A percentile compares a stretch with the other conserved stretches of the same genome.
Conservation (phyloP, 805 yeast species). For the Metschnikowia continentalis region DNA sequence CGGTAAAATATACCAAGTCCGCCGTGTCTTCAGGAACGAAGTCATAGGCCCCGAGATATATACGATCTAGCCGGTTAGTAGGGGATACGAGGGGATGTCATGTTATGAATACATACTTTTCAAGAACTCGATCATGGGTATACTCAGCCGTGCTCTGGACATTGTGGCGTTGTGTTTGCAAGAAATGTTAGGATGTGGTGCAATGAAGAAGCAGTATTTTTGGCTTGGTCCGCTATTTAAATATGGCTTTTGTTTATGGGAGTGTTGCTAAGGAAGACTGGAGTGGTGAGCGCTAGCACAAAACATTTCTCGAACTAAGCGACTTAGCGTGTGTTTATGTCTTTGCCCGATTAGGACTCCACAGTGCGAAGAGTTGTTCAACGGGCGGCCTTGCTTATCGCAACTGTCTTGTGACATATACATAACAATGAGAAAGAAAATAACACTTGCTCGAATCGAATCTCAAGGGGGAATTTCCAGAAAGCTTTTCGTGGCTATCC, state of each 20-base stretch:
- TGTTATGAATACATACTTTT: slow-evolving; percentile 31
- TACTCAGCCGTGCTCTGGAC: slow-evolving; percentile 13
- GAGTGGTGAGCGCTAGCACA: slow-evolving; percentile 5
- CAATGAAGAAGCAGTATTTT: not conserved
- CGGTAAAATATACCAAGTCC: slow-evolving; percentile 78
- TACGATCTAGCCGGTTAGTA: slow-evolving; percentile 48
- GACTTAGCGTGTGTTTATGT: slow-evolving; percentile 5
- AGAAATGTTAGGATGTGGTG: not conserved
- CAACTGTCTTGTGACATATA: not conserved
- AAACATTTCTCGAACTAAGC: slow-evolving; percentile 2
- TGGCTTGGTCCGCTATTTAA: not conserved
- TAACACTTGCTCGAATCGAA: not conserved
- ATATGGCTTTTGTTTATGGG: not conserved
- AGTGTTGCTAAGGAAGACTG: not conserved
- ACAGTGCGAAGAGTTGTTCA: not conserved
- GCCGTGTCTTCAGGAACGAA: slow-evolving; percentile 70
- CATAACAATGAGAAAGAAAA: not conserved
- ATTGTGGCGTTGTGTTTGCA: not conserved
- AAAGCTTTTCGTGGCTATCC: no score
- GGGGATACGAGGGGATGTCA: not conserved
- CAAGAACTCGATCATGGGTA: slow-evolving; percentile 42
- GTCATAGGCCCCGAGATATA: slow-evolving; percentile 89
- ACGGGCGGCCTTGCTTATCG: not conserved
- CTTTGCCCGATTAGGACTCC: slow-evolving; percentile 3
- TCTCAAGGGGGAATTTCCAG: not conserved